Conservation (phyloP, 176 grass and related monocot species). For the Dactylis glomerata region DNA sequence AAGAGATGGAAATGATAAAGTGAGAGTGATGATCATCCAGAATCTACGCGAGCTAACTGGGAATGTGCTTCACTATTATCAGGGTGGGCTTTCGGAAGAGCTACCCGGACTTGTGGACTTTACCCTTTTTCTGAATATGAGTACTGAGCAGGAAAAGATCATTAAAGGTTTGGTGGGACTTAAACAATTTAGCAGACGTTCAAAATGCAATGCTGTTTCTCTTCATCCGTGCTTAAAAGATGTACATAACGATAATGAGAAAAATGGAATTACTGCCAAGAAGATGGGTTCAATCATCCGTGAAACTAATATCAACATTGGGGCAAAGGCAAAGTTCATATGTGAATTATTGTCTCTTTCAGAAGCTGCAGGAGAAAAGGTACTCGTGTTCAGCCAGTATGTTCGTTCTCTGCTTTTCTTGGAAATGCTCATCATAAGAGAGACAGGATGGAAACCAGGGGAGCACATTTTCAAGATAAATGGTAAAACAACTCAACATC, state of each 20-base stretch:
- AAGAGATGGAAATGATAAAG: conserved; percentile 47
- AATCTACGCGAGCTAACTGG: conserved; percentile 66
- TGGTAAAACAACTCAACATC: conserved; percentile 42
- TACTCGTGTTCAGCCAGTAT: conserved; percentile 81
- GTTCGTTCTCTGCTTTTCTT: conserved; percentile 56
- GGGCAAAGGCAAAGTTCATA: conserved; percentile 64
- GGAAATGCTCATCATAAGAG: conserved; percentile 53
- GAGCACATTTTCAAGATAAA: conserved; percentile 53
- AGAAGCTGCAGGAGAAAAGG: conserved; percentile 57
- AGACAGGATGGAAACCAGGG: conserved; percentile 58
- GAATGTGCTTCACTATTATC: conserved; percentile 83
- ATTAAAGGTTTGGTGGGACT: conserved; percentile 36
- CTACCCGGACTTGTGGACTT: conserved; percentile 77
- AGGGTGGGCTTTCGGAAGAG: conserved; percentile 68
- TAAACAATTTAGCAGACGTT: conserved; percentile 45
- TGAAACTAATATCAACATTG: conserved; percentile 43
- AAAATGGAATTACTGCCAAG: conserved; percentile 2
- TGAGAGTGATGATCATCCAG: conserved; percentile 60
- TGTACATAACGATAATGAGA: conserved; percentile 27
- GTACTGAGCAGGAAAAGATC: conserved; percentile 38
- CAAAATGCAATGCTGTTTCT: conserved; percentile 60
- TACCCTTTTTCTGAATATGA: conserved; percentile 61
- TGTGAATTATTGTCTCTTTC: conserved; percentile 60
- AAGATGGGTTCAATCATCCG: conserved; percentile 44
- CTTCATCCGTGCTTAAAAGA: conserved; percentile 66